Base-by-base conservation (phyloP, 2,329 filamentous ascomycete species). In the Ascochyta koolunga region DNA sequence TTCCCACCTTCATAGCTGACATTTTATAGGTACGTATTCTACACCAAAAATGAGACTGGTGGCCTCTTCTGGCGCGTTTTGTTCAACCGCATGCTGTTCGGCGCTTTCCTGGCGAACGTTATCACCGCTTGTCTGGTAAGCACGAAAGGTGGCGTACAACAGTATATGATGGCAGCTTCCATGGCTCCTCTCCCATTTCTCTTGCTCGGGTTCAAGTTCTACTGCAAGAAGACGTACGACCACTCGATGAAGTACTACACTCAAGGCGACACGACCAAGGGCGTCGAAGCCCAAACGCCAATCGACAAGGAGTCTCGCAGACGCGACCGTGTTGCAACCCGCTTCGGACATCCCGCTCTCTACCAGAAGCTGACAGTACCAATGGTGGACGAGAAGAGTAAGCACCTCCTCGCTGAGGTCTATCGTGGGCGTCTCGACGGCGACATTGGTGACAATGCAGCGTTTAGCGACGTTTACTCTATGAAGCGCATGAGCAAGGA, bases 41-140 rank as follows among this genome's bases (percentile, higher is more conserved):
- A 96, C 61, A 99, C 95, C 40, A 99, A 98, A 79, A 96, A 89
- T 24, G 95, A 99, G 71, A 97, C 93, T 0, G 95, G 93, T 8
- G 95, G 95, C 44, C 85, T 89, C 72, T 96, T 91, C 71, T 99
- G 95, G 95, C 87, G 91, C 16, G 85, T 93, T 1, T 75, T 98
- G 6, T 96, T 91, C 81, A 99, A 99, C 75, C 89, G 95, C n/a
- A 82, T 97, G 72, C 78, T 98, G 21, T 93, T 97, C 65, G 90
- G 86, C 24, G 82, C 86, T 0, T 84, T 96, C 24, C 79, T 99
- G 8, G 84, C 90, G 31, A 92, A 96, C 64, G 72, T 91, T 9
- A 83, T 97, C 50, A 86, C 92, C 22, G 90, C 90, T 46, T 79
- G 96, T 24, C 84, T 92, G 29, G 84, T 90, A 42, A 90, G 87